Evolutionary conservation across 2,329 filamentous ascomycete species (phyloP).

Genomic region (Simplicillium sp.): DNA sequence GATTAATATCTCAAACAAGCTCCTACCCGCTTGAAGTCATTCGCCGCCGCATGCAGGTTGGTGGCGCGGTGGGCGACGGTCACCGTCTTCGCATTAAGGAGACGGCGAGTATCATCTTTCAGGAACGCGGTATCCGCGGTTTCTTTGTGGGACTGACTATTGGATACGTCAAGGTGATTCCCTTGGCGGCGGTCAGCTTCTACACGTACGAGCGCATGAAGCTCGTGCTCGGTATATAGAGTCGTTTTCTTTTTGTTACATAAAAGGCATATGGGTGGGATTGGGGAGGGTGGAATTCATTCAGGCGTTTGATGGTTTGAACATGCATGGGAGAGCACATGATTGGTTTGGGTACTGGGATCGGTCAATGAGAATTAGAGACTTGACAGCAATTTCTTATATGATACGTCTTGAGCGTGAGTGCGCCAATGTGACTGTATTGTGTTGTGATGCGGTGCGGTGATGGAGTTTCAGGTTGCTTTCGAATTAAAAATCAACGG

Average conservation of each 20-base stretch:
- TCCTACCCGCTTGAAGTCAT: conserved; percentile 95
- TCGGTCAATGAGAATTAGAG: no score
- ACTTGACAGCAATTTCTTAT: no score
- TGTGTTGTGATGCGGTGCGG: no score
- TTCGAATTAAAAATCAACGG: no score
- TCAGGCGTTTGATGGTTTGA: conserved; percentile 13
- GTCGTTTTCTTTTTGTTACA: no score
- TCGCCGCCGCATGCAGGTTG: conserved; percentile 88
- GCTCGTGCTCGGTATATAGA: conserved; percentile 53
- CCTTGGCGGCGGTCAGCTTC: conserved; percentile 68
- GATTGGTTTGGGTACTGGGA: no score
- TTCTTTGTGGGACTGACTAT: conserved; percentile 93
- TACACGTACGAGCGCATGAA: conserved; percentile 59
- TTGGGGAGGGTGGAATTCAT: conserved; percentile 4
- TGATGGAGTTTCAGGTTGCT: no score
- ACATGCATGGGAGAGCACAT: background rate
- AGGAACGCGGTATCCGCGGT: conserved; percentile 66
- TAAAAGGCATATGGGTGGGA: conserved; percentile 3
- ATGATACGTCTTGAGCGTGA: no score
- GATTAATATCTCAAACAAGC: conserved; percentile 79
- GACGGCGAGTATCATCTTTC: conserved; percentile 64
- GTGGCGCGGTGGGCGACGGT: conserved; percentile 86
- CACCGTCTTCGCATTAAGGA: conserved; percentile 69
- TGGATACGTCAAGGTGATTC: conserved; percentile 89
- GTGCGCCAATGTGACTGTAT: no score